Evolutionary conservation across 306 rosid species (phyloP), one percentile per base, ranked within the genome.

Genomic region (Vicia sativa): DNA sequence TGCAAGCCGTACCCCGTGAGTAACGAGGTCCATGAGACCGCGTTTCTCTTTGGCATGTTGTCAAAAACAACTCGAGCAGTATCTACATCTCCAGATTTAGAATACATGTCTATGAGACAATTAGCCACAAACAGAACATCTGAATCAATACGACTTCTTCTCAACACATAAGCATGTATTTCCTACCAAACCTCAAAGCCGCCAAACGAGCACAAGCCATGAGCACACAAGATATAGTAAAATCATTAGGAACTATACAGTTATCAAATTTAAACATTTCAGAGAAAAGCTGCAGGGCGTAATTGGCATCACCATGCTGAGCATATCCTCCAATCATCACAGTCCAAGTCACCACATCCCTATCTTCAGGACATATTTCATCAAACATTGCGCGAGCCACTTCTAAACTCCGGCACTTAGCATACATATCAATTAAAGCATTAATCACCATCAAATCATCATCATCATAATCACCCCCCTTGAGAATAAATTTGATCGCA

Each of bases 311-410:
- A 8, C 90, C 90, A 70, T 85, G 88, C 59, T 92, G 96, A 8
- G 96, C 95, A 82, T 87, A 92, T 35, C 97, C 97, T 34, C 96
- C 97, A 65, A 89, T 91, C 88, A 89, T 83, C 78, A 83, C 87
- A 16, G 95, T 87, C 97, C 97, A 89, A 38, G 90, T 87, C 68
- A 89, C 97, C 77, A 89, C 97, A 70, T 81, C 81, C 75, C 81
- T 87, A 31, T 68, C 78, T 38, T 71, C 75, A 5, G 74, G 80
- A 46, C 74, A 75, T n/a, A 87, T 57, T 0, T 31, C 72, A 64
- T 91, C 90, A 80, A 91, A 89, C 79, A 91, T 71, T 26, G 8
- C 65, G 28, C 68, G 80, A 25, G 95, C 92, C 16, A 84, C 79
- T 63, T 70, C 62, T 5, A 56, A 26, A 57, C 82, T 78, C 68